Evolutionary conservation across 805 yeast species (phyloP).

Genomic region (Maudiozyma serrabonitensis): DNA sequence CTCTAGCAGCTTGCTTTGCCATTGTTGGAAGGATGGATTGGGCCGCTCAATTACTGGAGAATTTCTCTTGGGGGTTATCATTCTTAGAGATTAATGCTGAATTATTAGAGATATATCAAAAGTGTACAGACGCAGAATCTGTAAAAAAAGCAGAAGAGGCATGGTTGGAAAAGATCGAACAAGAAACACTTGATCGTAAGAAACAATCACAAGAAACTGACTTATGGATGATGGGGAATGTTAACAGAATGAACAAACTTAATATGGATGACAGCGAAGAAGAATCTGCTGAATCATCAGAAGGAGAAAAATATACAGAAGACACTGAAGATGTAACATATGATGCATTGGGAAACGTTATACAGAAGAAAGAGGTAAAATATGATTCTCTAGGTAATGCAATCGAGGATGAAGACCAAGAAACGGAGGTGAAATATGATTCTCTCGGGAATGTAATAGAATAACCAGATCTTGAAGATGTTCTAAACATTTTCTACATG

Average conservation of each 20-base stretch:
- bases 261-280: slow-evolving; percentile 13
- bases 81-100: slow-evolving; percentile 78
- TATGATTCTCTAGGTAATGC: slow-evolving; percentile 17
- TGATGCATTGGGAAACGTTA: slow-evolving; percentile 18
- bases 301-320: slow-evolving; percentile 7
- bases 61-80: slow-evolving; percentile 91
- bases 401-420: slow-evolving; percentile 9
- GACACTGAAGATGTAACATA: slow-evolving; percentile 4
- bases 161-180: slow-evolving; percentile 62
- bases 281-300: slow-evolving; percentile 2
- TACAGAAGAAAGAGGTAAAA: slow-evolving; percentile 8
- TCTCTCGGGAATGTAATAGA: slow-evolving; percentile 17
- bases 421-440: slow-evolving; percentile 1
- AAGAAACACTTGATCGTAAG: slow-evolving; percentile 55
- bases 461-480: slow-evolving; percentile 16
- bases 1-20: slow-evolving; percentile 92
- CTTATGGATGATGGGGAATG: slow-evolving; percentile 71
- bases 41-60: slow-evolving; percentile 67
- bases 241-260: slow-evolving; percentile 39
- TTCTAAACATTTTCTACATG: slow-evolving; percentile 6
- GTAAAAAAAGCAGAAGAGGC: slow-evolving; percentile 61
- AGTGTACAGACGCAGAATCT: slow-evolving; percentile 73
- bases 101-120: slow-evolving; percentile 59
- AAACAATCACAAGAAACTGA: slow-evolving; percentile 45
- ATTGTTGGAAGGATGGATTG: slow-evolving; percentile 85